phyloP scores from a whole-genome alignment of 163 green algal genomes.

The Scenedesmus sp. region DNA sequence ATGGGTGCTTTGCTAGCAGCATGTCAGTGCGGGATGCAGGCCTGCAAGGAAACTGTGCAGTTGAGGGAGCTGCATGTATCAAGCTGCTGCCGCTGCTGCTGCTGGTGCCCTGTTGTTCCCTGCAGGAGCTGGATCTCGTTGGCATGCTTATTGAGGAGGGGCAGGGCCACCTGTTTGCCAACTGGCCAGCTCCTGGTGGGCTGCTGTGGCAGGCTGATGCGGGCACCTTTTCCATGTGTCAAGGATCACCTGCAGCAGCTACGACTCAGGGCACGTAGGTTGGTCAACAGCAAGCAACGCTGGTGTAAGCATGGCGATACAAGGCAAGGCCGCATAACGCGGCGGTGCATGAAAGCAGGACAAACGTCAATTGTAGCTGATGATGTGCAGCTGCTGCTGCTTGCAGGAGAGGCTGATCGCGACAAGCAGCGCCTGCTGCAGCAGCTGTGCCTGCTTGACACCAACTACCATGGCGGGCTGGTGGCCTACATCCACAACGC shows the following conservation, averaged over 20 bases:
- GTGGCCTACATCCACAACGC: constrained; percentile 91
- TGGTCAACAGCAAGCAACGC: no score
- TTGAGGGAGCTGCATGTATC: background rate
- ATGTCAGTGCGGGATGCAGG: background rate
- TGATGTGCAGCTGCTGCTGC: no score
- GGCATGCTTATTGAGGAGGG: constrained; percentile 68
- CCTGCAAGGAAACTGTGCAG: background rate
- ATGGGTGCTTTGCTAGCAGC: background rate
- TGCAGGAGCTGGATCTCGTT: constrained; percentile 69
- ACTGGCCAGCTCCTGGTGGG: constrained; percentile 73
- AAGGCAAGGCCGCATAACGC: no score
- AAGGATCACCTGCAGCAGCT: no score
- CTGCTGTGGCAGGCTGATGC: no score
- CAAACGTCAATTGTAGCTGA: no score
- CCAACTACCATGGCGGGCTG: constrained; percentile 89
- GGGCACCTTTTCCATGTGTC: no score
- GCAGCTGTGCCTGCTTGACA: constrained; percentile 86
- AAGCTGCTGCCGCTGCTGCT: background rate
- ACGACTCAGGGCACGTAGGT: no score
- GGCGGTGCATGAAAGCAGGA: no score
- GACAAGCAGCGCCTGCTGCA: constrained; percentile 85
- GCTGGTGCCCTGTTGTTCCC: background rate
- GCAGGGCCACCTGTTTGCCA: constrained; percentile 87
- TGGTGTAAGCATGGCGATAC: no score
- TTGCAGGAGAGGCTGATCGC: constrained; percentile 71